These are phyloP conservation scores for Hysterium pulicare DNA, from an alignment of 2,329 filamentous ascomycete genomes.

Conservation along the genomic window DNA sequence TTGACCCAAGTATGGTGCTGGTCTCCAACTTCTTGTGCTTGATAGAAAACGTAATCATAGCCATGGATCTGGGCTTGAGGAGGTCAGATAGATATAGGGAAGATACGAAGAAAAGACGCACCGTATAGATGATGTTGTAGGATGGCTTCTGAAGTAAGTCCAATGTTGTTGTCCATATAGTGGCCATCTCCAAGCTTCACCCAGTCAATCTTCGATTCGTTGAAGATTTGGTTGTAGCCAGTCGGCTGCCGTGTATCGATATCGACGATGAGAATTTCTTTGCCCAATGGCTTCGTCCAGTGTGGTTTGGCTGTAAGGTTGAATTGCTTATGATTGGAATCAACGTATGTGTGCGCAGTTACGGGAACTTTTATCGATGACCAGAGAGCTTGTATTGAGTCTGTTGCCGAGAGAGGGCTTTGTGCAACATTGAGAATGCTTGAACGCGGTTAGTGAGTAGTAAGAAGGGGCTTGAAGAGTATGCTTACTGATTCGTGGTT, in stretches of 20 bases:
- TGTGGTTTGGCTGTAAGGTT: not conserved
- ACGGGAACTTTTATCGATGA: not conserved
- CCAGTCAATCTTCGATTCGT: conserved; percentile 19
- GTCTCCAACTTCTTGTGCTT: conserved; percentile 32
- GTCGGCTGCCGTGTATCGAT: conserved; percentile 25
- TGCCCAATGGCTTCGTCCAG: conserved; percentile 23
- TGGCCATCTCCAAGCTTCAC: conserved; percentile 12
- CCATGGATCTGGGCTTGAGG: conserved; percentile 40
- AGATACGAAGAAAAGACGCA: conserved; percentile 8
- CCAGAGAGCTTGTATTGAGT: not conserved
- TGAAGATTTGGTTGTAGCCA: conserved; percentile 9
- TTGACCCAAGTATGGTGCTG: conserved; percentile 45
- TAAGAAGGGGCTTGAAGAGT: too few relatives aligned
- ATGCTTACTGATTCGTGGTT: not conserved
- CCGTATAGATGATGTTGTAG: conserved; percentile 42
- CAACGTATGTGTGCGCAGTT: not conserved
- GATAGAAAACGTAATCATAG: conserved; percentile 46
- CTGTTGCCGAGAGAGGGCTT: not conserved
- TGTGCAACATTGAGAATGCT: not conserved
- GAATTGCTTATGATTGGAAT: not conserved
- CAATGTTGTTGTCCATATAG: conserved; percentile 5
- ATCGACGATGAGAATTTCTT: conserved; percentile 27
- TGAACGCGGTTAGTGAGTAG: too few relatives aligned
- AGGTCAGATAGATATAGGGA: not conserved
- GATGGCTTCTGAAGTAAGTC: conserved; percentile 35